A percentile compares a stretch with the other conserved stretches of the same genome.
Evolutionary conservation across 2,329 filamentous ascomycete genomes (phyloP).

Genomic region (Pezizomycotina sp.): DNA sequence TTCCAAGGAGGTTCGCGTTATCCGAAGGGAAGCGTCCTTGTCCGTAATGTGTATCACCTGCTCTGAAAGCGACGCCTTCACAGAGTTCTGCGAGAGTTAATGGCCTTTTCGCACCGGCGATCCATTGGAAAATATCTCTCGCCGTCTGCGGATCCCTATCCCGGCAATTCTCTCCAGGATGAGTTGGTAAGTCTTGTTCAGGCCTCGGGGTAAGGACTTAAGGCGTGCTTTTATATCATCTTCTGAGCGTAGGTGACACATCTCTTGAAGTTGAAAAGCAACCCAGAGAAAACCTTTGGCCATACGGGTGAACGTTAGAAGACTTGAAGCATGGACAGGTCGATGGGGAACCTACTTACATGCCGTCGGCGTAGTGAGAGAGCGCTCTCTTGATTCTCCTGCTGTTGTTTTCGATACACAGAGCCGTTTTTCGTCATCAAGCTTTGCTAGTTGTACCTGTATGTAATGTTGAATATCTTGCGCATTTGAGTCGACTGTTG

Average conservation of each 20-base stretch:
- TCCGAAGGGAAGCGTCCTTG: slow-evolving; percentile 2
- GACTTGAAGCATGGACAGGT: not conserved
- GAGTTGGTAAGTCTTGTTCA: slow-evolving; percentile 27
- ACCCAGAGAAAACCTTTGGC: slow-evolving; percentile 31
- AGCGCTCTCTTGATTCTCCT: slow-evolving; percentile 26
- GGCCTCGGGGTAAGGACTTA: slow-evolving; percentile 26
- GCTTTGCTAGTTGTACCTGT: slow-evolving; percentile 1
- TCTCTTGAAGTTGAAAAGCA: slow-evolving; percentile 28
- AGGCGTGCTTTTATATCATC: slow-evolving; percentile 27
- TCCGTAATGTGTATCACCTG: slow-evolving; percentile 3
- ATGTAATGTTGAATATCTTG: slow-evolving; percentile 4
- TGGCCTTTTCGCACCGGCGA: slow-evolving; percentile 27
- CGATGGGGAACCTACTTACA: slow-evolving; percentile 24
- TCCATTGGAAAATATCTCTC: slow-evolving; percentile 27
- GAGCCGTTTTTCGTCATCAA: not conserved
- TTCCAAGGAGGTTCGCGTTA: slow-evolving; percentile 1
- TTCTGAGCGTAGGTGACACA: slow-evolving; percentile 28
- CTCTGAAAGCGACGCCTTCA: slow-evolving; percentile 29
- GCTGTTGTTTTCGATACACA: not conserved
- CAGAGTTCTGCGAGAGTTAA: slow-evolving; percentile 29
- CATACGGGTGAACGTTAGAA: slow-evolving; percentile 7
- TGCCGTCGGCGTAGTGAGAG: slow-evolving; percentile 27
- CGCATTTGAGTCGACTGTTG: not conserved
- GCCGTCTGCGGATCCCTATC: slow-evolving; percentile 20
- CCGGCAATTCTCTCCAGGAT: slow-evolving; percentile 24